Conservation (phyloP, 1,139 yeast species). For the Debaryomyces singareniensis region DNA sequence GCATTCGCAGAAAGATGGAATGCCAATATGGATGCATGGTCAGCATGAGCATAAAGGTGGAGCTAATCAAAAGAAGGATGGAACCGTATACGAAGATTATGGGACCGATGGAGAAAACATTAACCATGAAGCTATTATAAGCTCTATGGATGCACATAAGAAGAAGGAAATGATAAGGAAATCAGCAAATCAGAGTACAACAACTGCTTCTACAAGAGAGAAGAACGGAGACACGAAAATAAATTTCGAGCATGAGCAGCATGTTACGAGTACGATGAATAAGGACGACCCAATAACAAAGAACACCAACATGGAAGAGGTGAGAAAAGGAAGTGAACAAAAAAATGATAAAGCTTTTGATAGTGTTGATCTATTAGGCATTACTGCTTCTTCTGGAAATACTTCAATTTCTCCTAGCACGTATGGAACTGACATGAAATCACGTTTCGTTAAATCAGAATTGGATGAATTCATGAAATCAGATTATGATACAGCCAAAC, state of each 20-base stretch:
- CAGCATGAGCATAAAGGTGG: slow-evolving; percentile 43
- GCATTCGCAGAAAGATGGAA: slow-evolving; percentile 16
- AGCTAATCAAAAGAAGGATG: slow-evolving; percentile 33
- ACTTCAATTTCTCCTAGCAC: not conserved
- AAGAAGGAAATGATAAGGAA: slow-evolving; percentile 32
- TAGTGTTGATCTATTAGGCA: slow-evolving; percentile 19
- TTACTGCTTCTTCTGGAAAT: slow-evolving; percentile 2
- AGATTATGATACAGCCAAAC: slow-evolving; percentile 51
- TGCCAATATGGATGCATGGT: slow-evolving; percentile 79
- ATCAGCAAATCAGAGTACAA: slow-evolving; percentile 9
- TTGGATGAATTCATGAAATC: slow-evolving; percentile 41
- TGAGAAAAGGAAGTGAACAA: not conserved
- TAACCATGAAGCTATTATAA: slow-evolving; percentile 35
- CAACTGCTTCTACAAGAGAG: not conserved
- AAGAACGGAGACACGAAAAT: not conserved
- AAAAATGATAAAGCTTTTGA: not conserved
- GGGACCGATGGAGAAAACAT: slow-evolving; percentile 43
- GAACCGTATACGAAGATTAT: slow-evolving; percentile 30
- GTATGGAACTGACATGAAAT: not conserved
- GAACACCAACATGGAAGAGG: not conserved
- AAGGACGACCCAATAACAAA: not conserved
- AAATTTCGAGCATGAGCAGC: not conserved
- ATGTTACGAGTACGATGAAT: not conserved
- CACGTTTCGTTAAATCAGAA: slow-evolving; percentile 8
- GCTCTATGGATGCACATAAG: slow-evolving; percentile 32